Evolutionary conservation across 2,329 filamentous ascomycete genomes (phyloP), one percentile per base, ranked within the genome.

Genomic region (Aspergillus ustus): DNA sequence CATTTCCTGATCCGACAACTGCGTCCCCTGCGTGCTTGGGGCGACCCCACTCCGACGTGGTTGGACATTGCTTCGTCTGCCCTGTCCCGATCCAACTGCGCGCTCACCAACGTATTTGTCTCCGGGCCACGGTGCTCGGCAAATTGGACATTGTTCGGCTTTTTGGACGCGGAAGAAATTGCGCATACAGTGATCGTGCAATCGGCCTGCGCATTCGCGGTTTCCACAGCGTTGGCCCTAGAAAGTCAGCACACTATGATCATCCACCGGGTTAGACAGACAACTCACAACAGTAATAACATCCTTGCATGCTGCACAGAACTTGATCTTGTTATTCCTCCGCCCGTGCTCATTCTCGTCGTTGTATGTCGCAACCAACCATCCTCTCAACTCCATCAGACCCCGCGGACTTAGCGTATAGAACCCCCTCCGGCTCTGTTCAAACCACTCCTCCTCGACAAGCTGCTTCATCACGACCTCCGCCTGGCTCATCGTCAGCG

Each of bases 361-460:
- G 72, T 99, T 98, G 77, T 97, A 99, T 29, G 90, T 92, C 57
- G 91, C 91, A n/a, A 92, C 80, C 52, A 99, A 83, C 89, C 93
- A 98, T 1, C 85, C 83, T 61, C 90, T 84, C 60, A 99, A 80
- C 81, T 99, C 95, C 82, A 98, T 87, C 67, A 99, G 80, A 1
- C 88, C 90, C 8, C 94, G 85, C 3, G 92, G 86, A 55, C 88
- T 89, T 19, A 97, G 82, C 19, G 85, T 87, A 75, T 92, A 97
- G 77, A 89, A 96, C 0, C 88, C 88, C 11, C 84, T 83, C 17
- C 75, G 72, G 62, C 90, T 95, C 73, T 87, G 87, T 74, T 94
- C 89, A 59, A 99, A 84, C 92, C 95, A 99, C 2, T 90, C 91
- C 70, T 95, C 91, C 2, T 87, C 84, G 0, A 94, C 86, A 55